Conservation (phyloP, 352 stramenopile genomes). For the Phytophthora constricta region DNA sequence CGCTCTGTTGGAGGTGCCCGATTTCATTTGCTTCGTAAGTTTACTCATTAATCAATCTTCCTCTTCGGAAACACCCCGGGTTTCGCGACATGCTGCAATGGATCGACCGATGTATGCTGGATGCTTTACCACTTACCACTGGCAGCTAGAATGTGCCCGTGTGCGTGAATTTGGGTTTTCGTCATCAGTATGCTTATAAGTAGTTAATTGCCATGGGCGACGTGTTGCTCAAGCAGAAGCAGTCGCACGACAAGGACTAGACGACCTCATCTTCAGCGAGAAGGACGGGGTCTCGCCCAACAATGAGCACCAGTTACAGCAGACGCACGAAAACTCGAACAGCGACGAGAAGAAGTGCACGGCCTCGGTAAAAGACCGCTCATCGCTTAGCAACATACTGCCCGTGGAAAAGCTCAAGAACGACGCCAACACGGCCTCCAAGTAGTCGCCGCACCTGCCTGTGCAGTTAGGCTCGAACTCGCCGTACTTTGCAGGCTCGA, state of each 20-base stretch:
- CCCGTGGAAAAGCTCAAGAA: constrained; percentile 92
- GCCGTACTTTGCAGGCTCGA: not conserved
- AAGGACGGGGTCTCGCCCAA: constrained; percentile 44
- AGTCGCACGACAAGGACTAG: constrained; percentile 77
- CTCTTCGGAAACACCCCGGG: no score
- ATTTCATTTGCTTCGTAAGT: no score
- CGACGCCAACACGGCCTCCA: constrained; percentile 75
- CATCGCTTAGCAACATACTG: constrained; percentile 80
- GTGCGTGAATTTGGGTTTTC: no score
- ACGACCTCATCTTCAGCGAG: constrained; percentile 87
- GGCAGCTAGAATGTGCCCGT: no score
- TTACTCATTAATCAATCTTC: no score
- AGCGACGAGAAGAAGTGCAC: constrained; percentile 47
- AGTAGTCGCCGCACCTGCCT: constrained; percentile 57
- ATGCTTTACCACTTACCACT: no score
- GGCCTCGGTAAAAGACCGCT: constrained; percentile 61
- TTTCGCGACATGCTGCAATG: no score
- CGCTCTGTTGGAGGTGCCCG: no score
- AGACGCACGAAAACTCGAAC: constrained; percentile 47
- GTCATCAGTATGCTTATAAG: no score
- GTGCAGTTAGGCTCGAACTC: not conserved
- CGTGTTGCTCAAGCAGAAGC: constrained; percentile 64
- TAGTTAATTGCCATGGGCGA: constrained; percentile 42
- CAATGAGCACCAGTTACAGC: constrained; percentile 40
- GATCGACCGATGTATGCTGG: no score